Evolutionary conservation across 257 asterid genomes (phyloP).

Genomic region (Capsicum pubescens): DNA sequence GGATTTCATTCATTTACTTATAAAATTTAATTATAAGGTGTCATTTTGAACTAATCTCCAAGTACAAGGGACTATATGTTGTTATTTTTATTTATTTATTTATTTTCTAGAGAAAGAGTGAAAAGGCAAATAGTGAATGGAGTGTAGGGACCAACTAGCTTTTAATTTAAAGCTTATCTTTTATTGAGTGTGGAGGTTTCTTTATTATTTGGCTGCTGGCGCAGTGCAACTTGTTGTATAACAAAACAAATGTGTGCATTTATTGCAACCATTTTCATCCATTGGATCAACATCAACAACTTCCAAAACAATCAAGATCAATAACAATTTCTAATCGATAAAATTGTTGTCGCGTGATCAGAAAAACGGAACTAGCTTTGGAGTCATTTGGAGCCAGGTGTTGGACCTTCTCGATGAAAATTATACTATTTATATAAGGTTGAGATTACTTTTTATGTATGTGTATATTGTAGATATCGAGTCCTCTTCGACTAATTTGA

Average conservation of each 20-base stretch:
- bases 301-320: no score
- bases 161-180: constrained; percentile 4
- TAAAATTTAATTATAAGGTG: neutral
- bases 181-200: neutral
- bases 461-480: no score
- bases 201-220: neutral
- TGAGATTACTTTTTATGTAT: no score
- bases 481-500: no score
- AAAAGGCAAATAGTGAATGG: constrained; percentile 3
- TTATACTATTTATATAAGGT: no score
- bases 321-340: no score
- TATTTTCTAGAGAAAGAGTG: neutral
- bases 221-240: constrained; percentile 9
- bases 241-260: constrained; percentile 5
- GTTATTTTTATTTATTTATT: neutral
- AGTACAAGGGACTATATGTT: neutral
- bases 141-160: neutral
- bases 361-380: no score
- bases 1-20: no score
- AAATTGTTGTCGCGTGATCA: no score
- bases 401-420: no score
- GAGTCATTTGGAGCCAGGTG: no score
- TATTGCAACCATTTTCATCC: neutral
- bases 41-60: neutral
- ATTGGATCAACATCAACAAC: neutral